These are phyloP conservation scores for Nemania serpens DNA, from an alignment of 2,329 filamentous ascomycete genomes.

Conservation along the genomic window DNA sequence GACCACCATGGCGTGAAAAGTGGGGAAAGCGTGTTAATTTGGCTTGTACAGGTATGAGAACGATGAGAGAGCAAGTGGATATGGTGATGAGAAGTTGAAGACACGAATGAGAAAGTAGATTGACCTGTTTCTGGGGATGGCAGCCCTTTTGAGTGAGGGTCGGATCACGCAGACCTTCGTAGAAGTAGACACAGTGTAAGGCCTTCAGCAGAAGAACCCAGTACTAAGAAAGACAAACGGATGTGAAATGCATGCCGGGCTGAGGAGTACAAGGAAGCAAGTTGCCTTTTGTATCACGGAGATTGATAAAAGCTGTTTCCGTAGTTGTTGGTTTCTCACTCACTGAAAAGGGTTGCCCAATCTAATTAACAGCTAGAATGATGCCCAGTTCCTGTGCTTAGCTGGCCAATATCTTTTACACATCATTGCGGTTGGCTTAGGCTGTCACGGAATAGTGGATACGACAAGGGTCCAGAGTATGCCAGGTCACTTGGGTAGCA, in stretches of 20 bases:
- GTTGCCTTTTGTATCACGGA: background rate
- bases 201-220: no score
- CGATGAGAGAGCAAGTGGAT: background rate
- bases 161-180: background rate
- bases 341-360: no score
- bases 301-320: no score
- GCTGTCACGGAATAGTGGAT: no score
- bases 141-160: background rate
- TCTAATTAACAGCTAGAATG: no score
- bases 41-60: no score
- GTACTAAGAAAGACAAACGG: background rate
- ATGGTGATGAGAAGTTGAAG: background rate
- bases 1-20: conserved; percentile 30
- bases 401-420: no score
- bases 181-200: background rate
- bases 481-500: no score
- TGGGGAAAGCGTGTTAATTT: background rate
- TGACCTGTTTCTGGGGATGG: background rate
- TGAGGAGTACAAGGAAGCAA: background rate
- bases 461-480: no score
- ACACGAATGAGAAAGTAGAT: background rate
- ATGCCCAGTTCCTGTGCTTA: no score
- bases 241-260: background rate
- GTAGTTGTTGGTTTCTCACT: no score
- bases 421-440: no score